Percentiles rank a stretch among this genome's conserved stretches.
phyloP scores from a whole-genome alignment of 257 asterid genomes.

The Solanum raphanifolium region DNA sequence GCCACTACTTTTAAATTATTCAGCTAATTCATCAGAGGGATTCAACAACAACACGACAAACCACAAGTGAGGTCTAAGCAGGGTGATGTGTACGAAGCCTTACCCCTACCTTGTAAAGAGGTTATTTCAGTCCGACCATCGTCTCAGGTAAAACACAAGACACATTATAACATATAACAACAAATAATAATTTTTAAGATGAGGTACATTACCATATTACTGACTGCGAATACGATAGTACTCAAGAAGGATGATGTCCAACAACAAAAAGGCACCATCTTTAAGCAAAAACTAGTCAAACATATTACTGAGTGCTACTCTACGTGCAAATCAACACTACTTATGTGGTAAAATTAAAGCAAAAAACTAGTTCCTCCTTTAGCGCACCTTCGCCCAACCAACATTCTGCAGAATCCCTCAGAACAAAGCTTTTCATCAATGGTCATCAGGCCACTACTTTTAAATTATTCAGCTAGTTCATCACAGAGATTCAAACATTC shows the following conservation, averaged over 20 bases:
- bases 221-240: accelerated
- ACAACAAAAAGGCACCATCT: not conserved
- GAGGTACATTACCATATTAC: not conserved
- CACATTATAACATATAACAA: not conserved
- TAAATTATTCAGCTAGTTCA: not conserved
- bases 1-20: conserved; percentile 1
- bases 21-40: not conserved
- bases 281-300: not conserved
- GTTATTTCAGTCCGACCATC: not conserved
- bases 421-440: not conserved
- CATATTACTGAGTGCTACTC: not conserved
- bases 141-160: not conserved
- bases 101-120: not conserved
- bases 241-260: not conserved
- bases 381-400: not conserved
- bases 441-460: not conserved
- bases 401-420: not conserved
- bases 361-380: not conserved
- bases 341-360: not conserved
- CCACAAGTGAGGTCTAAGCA: not conserved
- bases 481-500: not conserved
- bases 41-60: not conserved
- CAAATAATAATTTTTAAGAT: not conserved
- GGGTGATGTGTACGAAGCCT: not conserved
- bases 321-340: not conserved